A percentile compares a stretch with the other conserved stretches of the same genome.
phyloP scores from a whole-genome alignment of 345 rosid genomes.

The Ceriops decandra region DNA sequence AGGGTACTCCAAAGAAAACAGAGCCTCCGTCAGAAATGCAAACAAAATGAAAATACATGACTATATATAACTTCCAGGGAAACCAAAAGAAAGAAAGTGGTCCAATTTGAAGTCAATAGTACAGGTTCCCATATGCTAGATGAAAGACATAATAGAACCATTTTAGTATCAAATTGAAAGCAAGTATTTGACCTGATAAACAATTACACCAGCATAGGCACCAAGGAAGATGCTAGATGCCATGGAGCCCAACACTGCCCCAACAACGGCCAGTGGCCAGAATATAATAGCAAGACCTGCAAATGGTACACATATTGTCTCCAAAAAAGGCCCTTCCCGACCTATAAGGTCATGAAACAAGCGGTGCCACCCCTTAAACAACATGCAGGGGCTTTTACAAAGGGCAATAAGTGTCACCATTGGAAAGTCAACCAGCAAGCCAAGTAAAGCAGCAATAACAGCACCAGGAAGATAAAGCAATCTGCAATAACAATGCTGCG shows the following conservation, averaged over 20 bases:
- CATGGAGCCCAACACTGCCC: conserved; percentile 76
- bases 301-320: conserved; percentile 93
- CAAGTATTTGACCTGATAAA: conserved; percentile 55
- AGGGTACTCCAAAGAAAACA: not conserved
- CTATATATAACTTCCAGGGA: not conserved
- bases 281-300: conserved; percentile 92
- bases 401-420: conserved; percentile 65
- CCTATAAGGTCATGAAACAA: conserved; percentile 86
- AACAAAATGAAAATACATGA: not conserved
- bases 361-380: conserved; percentile 94
- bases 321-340: conserved; percentile 97
- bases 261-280: conserved; percentile 93
- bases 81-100: not conserved
- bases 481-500: conserved; percentile 36
- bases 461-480: conserved; percentile 70
- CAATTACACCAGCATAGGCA: conserved; percentile 75
- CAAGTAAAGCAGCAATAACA: conserved; percentile 54
- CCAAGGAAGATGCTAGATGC: conserved; percentile 79
- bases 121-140: not conserved
- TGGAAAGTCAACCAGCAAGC: conserved; percentile 62
- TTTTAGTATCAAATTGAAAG: not conserved
- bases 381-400: conserved; percentile 86
- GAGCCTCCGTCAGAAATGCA: not conserved
- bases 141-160: not conserved
- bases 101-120: conserved; percentile 1